Evolutionary conservation across 2,329 filamentous ascomycete species (phyloP).

Genomic region (Scedosporium apiospermum): DNA sequence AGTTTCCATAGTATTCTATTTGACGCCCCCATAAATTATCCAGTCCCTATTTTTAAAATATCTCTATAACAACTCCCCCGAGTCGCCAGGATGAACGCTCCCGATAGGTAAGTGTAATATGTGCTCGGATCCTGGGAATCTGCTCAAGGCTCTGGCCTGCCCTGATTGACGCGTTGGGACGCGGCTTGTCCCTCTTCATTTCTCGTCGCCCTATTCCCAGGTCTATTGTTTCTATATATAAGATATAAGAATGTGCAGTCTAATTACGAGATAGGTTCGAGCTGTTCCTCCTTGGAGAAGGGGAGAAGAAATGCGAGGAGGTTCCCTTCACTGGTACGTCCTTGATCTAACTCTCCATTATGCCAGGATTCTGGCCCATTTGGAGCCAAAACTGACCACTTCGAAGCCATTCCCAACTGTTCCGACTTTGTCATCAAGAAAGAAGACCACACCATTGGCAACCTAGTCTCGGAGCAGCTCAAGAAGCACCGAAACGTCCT

Average conservation of each 20-base stretch:
- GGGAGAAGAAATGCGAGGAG: conserved; percentile 89
- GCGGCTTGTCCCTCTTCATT: neutral
- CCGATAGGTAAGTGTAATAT: conserved; percentile 37
- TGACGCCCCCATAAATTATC: too few species aligned
- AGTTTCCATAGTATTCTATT: neutral
- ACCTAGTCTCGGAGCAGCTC: conserved; percentile 78
- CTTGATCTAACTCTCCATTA: conserved; percentile 19
- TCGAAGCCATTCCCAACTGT: conserved; percentile 5
- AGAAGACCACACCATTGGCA: conserved; percentile 92
- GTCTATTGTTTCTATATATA: conserved; percentile 3
- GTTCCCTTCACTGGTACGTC: conserved; percentile 73
- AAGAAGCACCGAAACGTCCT: conserved; percentile 74
- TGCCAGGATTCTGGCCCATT: neutral
- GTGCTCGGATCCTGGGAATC: neutral
- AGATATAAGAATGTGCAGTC: neutral
- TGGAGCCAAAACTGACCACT: neutral
- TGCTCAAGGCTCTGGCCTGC: neutral
- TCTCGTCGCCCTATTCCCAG: conserved; percentile 5
- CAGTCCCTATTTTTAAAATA: too few species aligned
- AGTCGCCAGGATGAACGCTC: conserved; percentile 40
- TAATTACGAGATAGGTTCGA: conserved; percentile 59
- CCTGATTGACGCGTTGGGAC: too few species aligned
- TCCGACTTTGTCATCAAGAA: conserved; percentile 93
- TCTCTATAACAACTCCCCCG: neutral
- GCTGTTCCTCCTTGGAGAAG: conserved; percentile 77